Conservation (phyloP, 208 protist genomes). For the Phytomonas sp. region DNA sequence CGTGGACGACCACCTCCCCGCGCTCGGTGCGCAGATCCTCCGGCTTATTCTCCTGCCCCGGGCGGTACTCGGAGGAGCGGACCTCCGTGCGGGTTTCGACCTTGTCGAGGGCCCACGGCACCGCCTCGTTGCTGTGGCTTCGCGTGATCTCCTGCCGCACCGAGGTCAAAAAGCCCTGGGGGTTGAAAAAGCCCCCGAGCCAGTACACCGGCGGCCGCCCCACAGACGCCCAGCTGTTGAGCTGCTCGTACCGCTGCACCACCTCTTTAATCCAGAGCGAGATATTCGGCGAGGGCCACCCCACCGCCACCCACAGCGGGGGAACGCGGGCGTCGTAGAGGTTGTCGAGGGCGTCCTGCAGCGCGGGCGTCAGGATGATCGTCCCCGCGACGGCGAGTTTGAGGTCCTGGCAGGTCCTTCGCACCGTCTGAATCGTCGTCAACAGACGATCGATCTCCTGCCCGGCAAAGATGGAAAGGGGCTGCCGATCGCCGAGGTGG, state of each 20-base stretch:
- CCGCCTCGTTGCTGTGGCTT: slow-evolving; percentile 81
- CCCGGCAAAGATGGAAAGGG: slow-evolving; percentile 94
- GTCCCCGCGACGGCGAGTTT: slow-evolving; percentile 95
- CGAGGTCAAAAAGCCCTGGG: slow-evolving; percentile 97
- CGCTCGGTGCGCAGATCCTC: slow-evolving; percentile 87
- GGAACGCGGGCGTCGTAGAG: slow-evolving; percentile 96
- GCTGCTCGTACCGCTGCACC: slow-evolving; percentile 92
- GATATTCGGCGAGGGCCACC: slow-evolving; percentile 94
- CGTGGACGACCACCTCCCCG: slow-evolving; percentile 97
- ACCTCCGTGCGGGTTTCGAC: slow-evolving; percentile 94
- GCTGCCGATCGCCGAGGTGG: slow-evolving; percentile 80
- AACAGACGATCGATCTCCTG: slow-evolving; percentile 96
- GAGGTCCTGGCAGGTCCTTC: slow-evolving; percentile 88
- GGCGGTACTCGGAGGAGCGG: slow-evolving; percentile 84
- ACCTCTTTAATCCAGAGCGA: slow-evolving; percentile 96
- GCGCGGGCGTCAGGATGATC: slow-evolving; percentile 94
- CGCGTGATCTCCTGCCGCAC: slow-evolving; percentile 96
- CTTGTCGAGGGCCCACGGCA: slow-evolving; percentile 96
- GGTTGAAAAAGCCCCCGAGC: slow-evolving; percentile 99
- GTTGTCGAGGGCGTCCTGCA: slow-evolving; percentile 93
- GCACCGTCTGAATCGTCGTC: slow-evolving; percentile 71
- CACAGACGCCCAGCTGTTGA: slow-evolving; percentile 87
- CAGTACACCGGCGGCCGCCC: slow-evolving; percentile 93
- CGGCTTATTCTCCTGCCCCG: slow-evolving; percentile 86
- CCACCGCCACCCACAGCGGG: slow-evolving; percentile 91